These are phyloP conservation scores for Boletellus ananiceps DNA, from an alignment of 768 basidiomycete species.

Conservation along the genomic window DNA sequence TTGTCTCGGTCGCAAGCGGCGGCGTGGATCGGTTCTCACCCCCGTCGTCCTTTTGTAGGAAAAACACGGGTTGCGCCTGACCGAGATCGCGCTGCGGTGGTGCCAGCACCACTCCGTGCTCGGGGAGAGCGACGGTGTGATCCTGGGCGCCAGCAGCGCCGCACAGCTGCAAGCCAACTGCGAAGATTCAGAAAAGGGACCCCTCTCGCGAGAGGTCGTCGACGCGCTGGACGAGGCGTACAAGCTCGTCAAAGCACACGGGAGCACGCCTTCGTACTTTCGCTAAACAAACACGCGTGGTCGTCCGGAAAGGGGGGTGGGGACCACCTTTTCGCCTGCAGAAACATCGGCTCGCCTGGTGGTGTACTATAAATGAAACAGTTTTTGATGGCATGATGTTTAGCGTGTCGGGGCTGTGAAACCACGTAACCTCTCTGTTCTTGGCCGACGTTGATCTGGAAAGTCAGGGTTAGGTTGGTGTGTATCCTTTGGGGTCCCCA, in stretches of 20 bases:
- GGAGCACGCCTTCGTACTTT: slow-evolving; percentile 36
- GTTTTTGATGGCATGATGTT: too few species aligned
- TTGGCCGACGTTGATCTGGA: too few species aligned
- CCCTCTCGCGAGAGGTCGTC: slow-evolving; percentile 49
- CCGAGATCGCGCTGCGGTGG: slow-evolving; percentile 60
- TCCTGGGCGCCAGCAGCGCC: slow-evolving; percentile 46
- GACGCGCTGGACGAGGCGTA: slow-evolving; percentile 48
- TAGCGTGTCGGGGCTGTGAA: too few species aligned
- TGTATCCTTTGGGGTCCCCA: too few species aligned
- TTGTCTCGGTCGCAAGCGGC: background rate
- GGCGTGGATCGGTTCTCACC: background rate
- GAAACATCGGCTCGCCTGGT: too few species aligned
- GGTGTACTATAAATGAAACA: too few species aligned
- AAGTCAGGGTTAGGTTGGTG: too few species aligned
- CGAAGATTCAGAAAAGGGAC: slow-evolving; percentile 46
- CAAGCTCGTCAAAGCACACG: slow-evolving; percentile 34
- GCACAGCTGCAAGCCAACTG: slow-evolving; percentile 43
- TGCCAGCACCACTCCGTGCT: slow-evolving; percentile 52
- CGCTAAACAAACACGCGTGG: slow-evolving; percentile 13
- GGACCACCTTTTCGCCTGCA: too few species aligned
- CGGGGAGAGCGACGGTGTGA: slow-evolving; percentile 40
- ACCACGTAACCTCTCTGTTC: too few species aligned
- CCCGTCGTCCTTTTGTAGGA: slow-evolving; percentile 24
- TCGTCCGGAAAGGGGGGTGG: background rate
- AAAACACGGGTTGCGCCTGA: slow-evolving; percentile 43